Evolutionary conservation across 169 alveolate species (phyloP).

Genomic region (Eimeria praecox): DNA sequence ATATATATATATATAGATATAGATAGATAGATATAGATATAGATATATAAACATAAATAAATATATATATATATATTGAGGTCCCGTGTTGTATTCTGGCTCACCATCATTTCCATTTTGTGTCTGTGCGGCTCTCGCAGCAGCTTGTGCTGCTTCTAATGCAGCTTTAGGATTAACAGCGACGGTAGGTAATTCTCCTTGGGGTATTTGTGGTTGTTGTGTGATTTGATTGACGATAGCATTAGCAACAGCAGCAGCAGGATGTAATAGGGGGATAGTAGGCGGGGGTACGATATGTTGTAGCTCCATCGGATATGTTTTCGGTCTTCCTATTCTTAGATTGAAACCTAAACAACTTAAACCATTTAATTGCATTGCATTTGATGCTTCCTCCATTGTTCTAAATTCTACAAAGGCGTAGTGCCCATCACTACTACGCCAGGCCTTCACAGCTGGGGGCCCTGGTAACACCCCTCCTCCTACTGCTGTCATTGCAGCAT

Average conservation of each 20-base stretch:
- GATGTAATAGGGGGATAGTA: constrained; percentile 82
- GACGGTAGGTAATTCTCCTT: constrained; percentile 26
- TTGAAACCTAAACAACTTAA: constrained; percentile 85
- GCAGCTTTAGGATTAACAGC: constrained; percentile 82
- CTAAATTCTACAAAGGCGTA: constrained; percentile 97
- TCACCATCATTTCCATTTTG: not conserved
- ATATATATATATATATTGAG: not conserved
- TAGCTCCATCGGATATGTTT: constrained; percentile 86
- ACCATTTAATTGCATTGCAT: constrained; percentile 90
- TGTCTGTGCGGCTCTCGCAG: constrained; percentile 76
- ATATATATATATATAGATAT: not conserved
- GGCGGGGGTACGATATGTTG: constrained; percentile 85
- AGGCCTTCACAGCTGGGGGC: constrained; percentile 94
- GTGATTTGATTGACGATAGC: constrained; percentile 77
- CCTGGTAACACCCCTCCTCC: constrained; percentile 89
- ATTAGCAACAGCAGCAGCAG: constrained; percentile 54
- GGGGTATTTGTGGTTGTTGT: constrained; percentile 77
- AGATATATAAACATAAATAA: too few species aligned
- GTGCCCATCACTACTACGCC: constrained; percentile 97
- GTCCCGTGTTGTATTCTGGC: not conserved
- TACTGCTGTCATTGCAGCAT: constrained; percentile 88
- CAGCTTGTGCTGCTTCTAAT: constrained; percentile 83
- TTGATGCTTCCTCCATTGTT: constrained; percentile 96
- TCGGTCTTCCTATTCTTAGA: constrained; percentile 88
- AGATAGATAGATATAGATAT: too few species aligned